These are phyloP conservation scores for Buddleja alternifolia DNA, from an alignment of 257 asterid genomes.

Conservation along the genomic window DNA sequence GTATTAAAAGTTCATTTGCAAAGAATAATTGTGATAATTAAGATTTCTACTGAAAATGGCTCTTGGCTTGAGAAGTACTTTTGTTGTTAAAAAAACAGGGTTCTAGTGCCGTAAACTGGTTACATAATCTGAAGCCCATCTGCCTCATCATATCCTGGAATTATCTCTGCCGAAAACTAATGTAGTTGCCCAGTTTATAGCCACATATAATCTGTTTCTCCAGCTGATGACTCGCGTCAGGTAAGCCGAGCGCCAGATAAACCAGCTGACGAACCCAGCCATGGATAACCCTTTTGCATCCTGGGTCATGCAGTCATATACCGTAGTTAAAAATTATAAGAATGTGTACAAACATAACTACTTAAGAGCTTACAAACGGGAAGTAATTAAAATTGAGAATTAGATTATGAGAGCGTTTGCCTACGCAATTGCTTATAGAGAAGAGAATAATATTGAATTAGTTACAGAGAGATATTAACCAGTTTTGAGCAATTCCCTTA, in stretches of 20 bases:
- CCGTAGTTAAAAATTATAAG: no score
- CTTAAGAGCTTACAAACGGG: no score
- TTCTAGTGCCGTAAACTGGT: neutral
- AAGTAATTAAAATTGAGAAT: no score
- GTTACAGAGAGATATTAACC: no score
- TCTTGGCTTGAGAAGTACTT: neutral
- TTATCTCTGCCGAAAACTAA: conserved; percentile 85
- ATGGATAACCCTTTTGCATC: conserved; percentile 62
- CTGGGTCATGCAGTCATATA: conserved; percentile 50
- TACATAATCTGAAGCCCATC: neutral
- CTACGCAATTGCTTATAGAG: no score
- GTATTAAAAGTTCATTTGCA: neutral
- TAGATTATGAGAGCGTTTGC: no score
- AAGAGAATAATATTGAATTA: no score
- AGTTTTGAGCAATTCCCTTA: no score
- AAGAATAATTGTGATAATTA: neutral
- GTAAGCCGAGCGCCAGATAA: conserved; percentile 89
- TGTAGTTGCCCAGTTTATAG: conserved; percentile 88
- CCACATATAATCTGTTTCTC: conserved; percentile 91
- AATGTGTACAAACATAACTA: no score
- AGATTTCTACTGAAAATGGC: neutral
- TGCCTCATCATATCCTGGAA: conserved; percentile 56
- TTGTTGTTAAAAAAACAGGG: no score
- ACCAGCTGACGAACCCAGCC: conserved; percentile 82
- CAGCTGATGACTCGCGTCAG: conserved; percentile 83